Evolutionary conservation across 768 basidiomycete species (phyloP).

Genomic region (Rhizopogon rudus): DNA sequence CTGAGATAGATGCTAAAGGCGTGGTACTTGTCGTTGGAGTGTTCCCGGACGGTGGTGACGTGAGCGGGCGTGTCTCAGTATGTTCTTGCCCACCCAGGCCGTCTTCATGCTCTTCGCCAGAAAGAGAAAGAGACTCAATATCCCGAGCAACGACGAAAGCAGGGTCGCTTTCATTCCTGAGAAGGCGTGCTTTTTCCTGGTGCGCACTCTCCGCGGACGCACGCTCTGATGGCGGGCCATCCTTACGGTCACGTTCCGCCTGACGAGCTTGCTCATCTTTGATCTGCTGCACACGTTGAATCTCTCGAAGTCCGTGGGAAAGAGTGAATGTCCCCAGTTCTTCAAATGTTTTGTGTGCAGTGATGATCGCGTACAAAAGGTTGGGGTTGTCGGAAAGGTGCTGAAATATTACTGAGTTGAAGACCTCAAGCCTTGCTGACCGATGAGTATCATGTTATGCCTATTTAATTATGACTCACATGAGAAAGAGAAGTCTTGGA

Average conservation of each 20-base stretch:
- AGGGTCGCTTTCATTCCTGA: conserved; percentile 45
- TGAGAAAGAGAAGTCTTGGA: conserved; percentile 87
- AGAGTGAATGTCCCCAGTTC: conserved; percentile 91
- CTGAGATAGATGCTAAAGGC: conserved; percentile 43
- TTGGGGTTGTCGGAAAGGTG: conserved; percentile 84
- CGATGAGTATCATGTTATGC: not conserved
- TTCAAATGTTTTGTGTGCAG: conserved; percentile 82
- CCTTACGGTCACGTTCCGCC: conserved; percentile 20
- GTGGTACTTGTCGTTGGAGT: conserved; percentile 19
- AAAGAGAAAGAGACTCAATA: conserved; percentile 16
- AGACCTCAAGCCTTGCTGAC: conserved; percentile 71
- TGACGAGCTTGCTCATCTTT: conserved; percentile 60
- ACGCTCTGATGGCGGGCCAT: conserved; percentile 9
- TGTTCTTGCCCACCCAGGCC: conserved; percentile 8
- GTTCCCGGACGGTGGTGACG: conserved; percentile 41
- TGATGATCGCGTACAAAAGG: conserved; percentile 79
- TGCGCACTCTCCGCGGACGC: conserved; percentile 32
- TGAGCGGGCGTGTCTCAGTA: conserved; percentile 27
- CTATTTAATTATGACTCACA: conserved; percentile 41
- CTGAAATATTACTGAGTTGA: conserved; percentile 80
- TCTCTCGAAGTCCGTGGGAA: conserved; percentile 77
- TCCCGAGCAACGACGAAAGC: conserved; percentile 16
- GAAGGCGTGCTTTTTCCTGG: conserved; percentile 63
- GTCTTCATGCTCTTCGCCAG: conserved; percentile 4
- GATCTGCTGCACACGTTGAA: conserved; percentile 65